Base-by-base conservation (phyloP, 202 grass and related monocot genomes). In the Tripidium arundinaceum region DNA sequence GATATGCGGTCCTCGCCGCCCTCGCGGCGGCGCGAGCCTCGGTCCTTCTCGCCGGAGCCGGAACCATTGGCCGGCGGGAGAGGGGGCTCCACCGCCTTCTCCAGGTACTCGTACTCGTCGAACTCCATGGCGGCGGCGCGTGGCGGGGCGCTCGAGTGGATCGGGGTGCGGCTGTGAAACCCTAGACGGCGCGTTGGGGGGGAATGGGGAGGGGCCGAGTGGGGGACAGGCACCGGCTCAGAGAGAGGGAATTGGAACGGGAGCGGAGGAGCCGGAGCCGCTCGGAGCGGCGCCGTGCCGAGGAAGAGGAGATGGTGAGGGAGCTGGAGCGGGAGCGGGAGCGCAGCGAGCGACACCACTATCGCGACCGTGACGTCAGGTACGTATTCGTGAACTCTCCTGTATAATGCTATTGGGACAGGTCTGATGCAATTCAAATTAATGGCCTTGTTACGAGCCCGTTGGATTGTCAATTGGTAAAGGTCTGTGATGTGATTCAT, bases 91-190 rank as follows among this genome's bases (percentile, higher is more conserved):
- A 98, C 95, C 18, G 92, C 84, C 90, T 95, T 98, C 68, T 98
- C 95, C 26, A 98, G 68, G 84, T 98, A 98, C 24, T 98, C 95
- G 82, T 98, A 98, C 80, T 98, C 95, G 52, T 98, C 95, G 74
- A 98, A 98, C 16, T 98, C 95, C 95, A 97, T 97, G 49, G 80
- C 58, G 57, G 71, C 61, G 63, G 11, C 1, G 41, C 59, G 71
- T 11, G 27, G 25, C 28, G 73, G 28, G 36, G 49, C 11, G 78
- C 65, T 79, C 7, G 82, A 26, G 46, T 39, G 25, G 37, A 69
- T 64, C 76, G 0, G 62, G 62, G 19, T 45, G 62, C 40, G 74
- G 9, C 37, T 45, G 18, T 18, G 72, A 62, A 87, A 82, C 81
- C 88, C 84, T 90, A 81, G 72, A 67, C 63, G 50, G 18, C 70